These are phyloP conservation scores for Ascochyta viciae-villosae DNA, from an alignment of 2,329 filamentous ascomycete species.

Conservation along the genomic window DNA sequence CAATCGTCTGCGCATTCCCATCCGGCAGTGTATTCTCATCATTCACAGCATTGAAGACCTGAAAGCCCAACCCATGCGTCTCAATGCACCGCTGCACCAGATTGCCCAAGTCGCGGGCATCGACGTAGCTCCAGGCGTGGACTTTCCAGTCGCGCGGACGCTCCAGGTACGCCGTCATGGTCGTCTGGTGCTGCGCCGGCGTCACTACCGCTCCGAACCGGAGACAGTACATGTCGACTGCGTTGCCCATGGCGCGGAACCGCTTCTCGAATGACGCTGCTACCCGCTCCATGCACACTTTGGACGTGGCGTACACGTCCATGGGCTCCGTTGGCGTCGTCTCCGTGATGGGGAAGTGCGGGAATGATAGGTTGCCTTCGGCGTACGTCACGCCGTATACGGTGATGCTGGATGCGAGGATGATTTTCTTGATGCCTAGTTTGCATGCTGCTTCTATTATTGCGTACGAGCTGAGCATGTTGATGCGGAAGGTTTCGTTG, in stretches of 20 bases:
- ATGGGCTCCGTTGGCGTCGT: conserved; percentile 63
- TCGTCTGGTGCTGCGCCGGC: conserved; percentile 61
- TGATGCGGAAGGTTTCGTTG: conserved; percentile 61
- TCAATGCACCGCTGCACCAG: conserved; percentile 64
- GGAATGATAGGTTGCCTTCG: conserved; percentile 62
- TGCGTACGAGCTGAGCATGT: conserved; percentile 57
- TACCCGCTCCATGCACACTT: conserved; percentile 64
- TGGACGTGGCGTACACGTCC: conserved; percentile 66
- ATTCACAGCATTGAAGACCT: conserved; percentile 70
- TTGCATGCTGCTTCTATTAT: conserved; percentile 68
- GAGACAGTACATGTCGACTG: conserved; percentile 64
- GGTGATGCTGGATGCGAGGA: conserved; percentile 65
- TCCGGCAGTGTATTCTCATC: conserved; percentile 60
- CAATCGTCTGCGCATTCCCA: conserved; percentile 49
- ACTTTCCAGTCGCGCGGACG: conserved; percentile 59
- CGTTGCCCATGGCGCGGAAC: conserved; percentile 42
- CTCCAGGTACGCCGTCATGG: conserved; percentile 57
- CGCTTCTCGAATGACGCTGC: conserved; percentile 62
- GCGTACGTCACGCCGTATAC: conserved; percentile 66
- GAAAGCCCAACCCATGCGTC: conserved; percentile 64
- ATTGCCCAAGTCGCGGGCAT: conserved; percentile 65
- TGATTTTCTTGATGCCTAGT: conserved; percentile 66
- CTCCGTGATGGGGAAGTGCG: conserved; percentile 66
- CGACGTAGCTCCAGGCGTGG: conserved; percentile 68
- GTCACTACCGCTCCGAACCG: conserved; percentile 67